Base-by-base conservation (phyloP, 371 early-diverging fungal species). In the Saksenaea vasiformis region DNA sequence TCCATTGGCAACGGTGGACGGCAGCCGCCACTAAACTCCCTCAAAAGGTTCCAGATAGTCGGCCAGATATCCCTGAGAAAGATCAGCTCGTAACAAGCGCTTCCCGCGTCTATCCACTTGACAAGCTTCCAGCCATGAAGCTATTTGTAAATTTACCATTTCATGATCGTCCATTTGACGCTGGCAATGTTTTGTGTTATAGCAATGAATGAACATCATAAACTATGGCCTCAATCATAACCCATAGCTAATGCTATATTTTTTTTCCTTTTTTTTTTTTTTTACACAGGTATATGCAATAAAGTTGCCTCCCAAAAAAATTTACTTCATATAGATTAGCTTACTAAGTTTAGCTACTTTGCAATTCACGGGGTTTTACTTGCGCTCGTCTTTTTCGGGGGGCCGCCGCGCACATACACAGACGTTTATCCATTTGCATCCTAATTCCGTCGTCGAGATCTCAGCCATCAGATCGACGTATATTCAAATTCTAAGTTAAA, bases 81-180 rank as follows among this genome's bases (percentile, higher is more conserved):
- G 51, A 47, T 11, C 51, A 62, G 34, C 47, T 44, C 44, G 53
- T 58, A 53, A 58, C 58, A 7, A 31, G 31, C 8, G 62, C 69
- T 22, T 68, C 72, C 22, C 65, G 72, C 14, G 53, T 72, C 8
- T 72, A 68, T 61, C 58, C 62, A 5, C 55, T 68, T 22, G 39
- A 61, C 28, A 55, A 56, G 3, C 35, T 72, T 11, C 72, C 68
- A 7, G 47, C 63, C 1, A 34, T 54, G 27, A 68, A 72, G 31
- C 17, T 53, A 4, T 55, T 65, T 14, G 34, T 72, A 28, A 65
- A 62, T 19, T 56, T 72, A 8, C 69, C 69, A 38, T 69, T 69
- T 51, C 69, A 62, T 44, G 39, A 54, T 19, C 61, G 65, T 15
- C 62, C 62, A n/a, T 69, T 69, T 59, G 69, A 69, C 56, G 58